Percentiles rank a stretch among this genome's conserved stretches.
Evolutionary conservation across 2,329 filamentous ascomycete species (phyloP).

Genomic region (Xylaria sp.): DNA sequence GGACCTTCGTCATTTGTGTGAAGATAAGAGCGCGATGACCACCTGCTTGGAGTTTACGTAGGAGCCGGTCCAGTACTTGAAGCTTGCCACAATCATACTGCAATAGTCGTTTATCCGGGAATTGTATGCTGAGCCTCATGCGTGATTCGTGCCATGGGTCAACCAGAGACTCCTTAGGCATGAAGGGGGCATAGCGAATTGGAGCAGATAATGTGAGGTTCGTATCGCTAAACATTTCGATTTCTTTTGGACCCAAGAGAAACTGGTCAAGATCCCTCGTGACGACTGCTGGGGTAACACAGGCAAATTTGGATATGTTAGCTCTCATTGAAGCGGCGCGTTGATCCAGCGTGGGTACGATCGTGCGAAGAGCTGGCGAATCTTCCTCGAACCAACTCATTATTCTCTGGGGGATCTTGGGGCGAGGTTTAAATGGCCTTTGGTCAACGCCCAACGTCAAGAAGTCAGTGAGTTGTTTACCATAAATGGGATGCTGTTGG

Average conservation of each 20-base stretch:
- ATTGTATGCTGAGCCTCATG: slow-evolving; percentile 93
- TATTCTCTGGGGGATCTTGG: slow-evolving; percentile 69
- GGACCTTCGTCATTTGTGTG: slow-evolving; percentile 98
- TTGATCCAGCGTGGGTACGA: slow-evolving; percentile 80
- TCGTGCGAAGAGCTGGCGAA: slow-evolving; percentile 69
- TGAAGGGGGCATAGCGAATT: slow-evolving; percentile 65
- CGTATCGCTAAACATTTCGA: slow-evolving; percentile 66
- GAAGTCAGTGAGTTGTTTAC: slow-evolving; percentile 79
- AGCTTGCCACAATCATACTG: slow-evolving; percentile 99
- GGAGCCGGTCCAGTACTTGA: slow-evolving; percentile 85
- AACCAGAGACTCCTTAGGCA: slow-evolving; percentile 64
- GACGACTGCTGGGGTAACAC: slow-evolving; percentile 88
- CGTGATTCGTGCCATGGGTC: slow-evolving; percentile 96
- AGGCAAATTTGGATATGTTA: slow-evolving; percentile 87
- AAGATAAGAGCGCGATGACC: slow-evolving; percentile 97
- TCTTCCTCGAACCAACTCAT: slow-evolving; percentile 81
- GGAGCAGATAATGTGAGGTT: slow-evolving; percentile 69
- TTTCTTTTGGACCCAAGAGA: slow-evolving; percentile 70
- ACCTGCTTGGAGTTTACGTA: slow-evolving; percentile 87
- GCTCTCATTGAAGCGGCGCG: slow-evolving; percentile 78
- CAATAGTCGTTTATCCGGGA: slow-evolving; percentile 93
- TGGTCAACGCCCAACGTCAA: slow-evolving; percentile 72
- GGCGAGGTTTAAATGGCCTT: slow-evolving; percentile 68
- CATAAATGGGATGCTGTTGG: slow-evolving; percentile 84
- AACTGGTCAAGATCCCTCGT: slow-evolving; percentile 79